Percentiles rank a stretch among this genome's conserved stretches.
phyloP scores from a whole-genome alignment of 2,329 filamentous ascomycete species.

The Tolypocladium tundrense region DNA sequence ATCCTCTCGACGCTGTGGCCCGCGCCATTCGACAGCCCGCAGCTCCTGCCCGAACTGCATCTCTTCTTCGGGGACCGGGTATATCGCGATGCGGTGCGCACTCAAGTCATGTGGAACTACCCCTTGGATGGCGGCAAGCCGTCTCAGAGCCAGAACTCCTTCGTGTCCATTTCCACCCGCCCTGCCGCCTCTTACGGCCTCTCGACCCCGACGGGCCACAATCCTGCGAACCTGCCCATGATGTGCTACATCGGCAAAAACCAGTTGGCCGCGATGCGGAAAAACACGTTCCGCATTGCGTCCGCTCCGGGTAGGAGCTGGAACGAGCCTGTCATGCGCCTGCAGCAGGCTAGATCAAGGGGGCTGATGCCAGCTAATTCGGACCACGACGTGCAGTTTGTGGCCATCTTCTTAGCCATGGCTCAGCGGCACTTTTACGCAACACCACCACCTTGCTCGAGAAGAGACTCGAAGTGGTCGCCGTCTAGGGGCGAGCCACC shows the following conservation, averaged over 20 bases:
- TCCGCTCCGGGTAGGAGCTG: constrained; percentile 25
- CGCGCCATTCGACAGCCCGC: constrained; percentile 17
- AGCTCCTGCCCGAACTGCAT: constrained; percentile 29
- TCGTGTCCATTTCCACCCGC: constrained; percentile 26
- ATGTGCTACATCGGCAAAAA: constrained; percentile 37
- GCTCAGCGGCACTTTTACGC: constrained; percentile 45
- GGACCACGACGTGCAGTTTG: constrained; percentile 42
- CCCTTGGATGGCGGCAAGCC: constrained; percentile 14
- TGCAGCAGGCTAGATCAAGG: constrained; percentile 37
- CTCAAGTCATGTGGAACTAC: constrained; percentile 40
- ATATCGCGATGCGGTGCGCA: constrained; percentile 34
- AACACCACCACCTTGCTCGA: constrained; percentile 8
- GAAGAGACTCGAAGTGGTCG: constrained; percentile 17
- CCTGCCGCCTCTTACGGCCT: constrained; percentile 18
- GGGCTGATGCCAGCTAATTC: constrained; percentile 34
- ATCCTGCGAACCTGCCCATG: constrained; percentile 20
- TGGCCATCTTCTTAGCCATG: constrained; percentile 44
- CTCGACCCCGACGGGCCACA: constrained; percentile 9
- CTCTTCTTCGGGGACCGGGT: constrained; percentile 37
- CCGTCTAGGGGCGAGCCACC: constrained; percentile 8
- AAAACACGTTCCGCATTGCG: constrained; percentile 34
- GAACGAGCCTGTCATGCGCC: constrained; percentile 37
- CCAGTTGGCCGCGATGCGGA: constrained; percentile 34
- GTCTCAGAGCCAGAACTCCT: constrained; percentile 19
- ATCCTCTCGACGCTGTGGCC: constrained; percentile 37